Base-by-base conservation (phyloP, 176 grass and related monocot species). In the Oryza nivara region DNA sequence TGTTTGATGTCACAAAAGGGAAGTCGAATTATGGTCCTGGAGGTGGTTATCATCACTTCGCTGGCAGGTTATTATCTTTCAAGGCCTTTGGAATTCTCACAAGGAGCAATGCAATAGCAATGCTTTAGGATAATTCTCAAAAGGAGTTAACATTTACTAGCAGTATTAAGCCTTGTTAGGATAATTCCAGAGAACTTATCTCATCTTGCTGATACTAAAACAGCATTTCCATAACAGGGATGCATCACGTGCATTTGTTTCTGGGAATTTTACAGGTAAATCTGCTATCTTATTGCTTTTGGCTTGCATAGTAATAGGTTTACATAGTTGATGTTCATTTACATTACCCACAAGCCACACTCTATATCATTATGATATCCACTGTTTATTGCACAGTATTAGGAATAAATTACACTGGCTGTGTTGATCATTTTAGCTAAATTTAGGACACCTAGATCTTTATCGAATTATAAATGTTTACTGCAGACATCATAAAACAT, bases 231-330 rank as follows among this genome's bases (percentile, higher is more conserved):
- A 63, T 74, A 72, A 54, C 88, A 98, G 96, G 86, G 96, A 98
- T 76, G 96, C 96, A 76, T 95, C 96, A 66, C 86, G 91, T 32
- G 93, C 96, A 66, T 98, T 94, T 71, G 88, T 95, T 85, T 98
- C 93, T 44, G 96, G 96, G 87, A 98, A 98, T 67, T 98, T 98
- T 89, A 90, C 96, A 88, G 93, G 96, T 94, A 87, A 80, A 43
- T 36, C 9, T 79, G 41, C 78, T 51, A 74, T 51, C n/a, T 61
- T 73, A 46, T 38, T 82, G 34, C 66, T 78, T 35, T 23, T 25
- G 34, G 10, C 30, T 73, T 49, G 45, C 51, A 74, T 63, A 23
- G 58, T 8, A 63, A 63, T 7, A 63, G 19, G 11, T 23, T 63
- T 63, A 63, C 7, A 23, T 19, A 5, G 58, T 63, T n/a, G 23